A percentile compares a stretch with the other conserved stretches of the same genome.
These are phyloP conservation scores for Talaromyces liani DNA, from an alignment of 495 filamentous ascomycete species.

Conservation along the genomic window DNA sequence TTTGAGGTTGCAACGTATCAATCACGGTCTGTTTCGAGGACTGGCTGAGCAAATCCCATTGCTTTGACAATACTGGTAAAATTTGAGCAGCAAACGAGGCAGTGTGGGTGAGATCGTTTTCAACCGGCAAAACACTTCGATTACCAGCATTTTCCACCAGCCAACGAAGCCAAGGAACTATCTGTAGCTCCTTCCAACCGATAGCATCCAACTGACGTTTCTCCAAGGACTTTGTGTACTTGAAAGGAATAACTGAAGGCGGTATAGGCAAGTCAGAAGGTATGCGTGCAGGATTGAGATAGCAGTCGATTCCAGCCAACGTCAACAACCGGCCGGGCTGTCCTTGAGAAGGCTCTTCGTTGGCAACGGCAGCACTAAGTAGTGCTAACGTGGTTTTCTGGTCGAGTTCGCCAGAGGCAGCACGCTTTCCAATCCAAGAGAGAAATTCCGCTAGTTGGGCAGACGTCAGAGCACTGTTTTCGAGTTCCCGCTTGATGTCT, in stretches of 20 bases:
- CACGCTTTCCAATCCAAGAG: conserved; percentile 67
- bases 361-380: conserved; percentile 73
- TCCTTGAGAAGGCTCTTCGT: conserved; percentile 54
- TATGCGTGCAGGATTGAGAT: conserved; percentile 65
- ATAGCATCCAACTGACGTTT: conserved; percentile 63
- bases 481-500: conserved; percentile 77
- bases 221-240: conserved; percentile 57
- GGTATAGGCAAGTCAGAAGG: conserved; percentile 78
- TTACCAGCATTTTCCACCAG: conserved; percentile 57
- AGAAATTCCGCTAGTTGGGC: conserved; percentile 74
- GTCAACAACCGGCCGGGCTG: conserved; percentile 60
- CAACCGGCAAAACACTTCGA: conserved; percentile 30
- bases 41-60: conserved; percentile 70
- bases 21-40: conserved; percentile 58
- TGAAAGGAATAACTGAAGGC: conserved; percentile 73
- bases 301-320: conserved; percentile 66
- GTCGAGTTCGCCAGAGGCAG: conserved; percentile 61
- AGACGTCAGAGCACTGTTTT: conserved; percentile 64
- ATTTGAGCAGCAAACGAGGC: conserved; percentile 71
- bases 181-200: conserved; percentile 73
- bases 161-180: conserved; percentile 77
- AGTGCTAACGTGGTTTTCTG: conserved; percentile 51
- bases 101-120: conserved; percentile 59
- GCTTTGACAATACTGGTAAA: conserved; percentile 74
- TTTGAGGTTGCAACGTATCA: conserved; percentile 52